Evolutionary conservation across 345 rosid genomes (phyloP), one percentile per base, ranked within the genome.

Genomic region (Heritiera littoralis): DNA sequence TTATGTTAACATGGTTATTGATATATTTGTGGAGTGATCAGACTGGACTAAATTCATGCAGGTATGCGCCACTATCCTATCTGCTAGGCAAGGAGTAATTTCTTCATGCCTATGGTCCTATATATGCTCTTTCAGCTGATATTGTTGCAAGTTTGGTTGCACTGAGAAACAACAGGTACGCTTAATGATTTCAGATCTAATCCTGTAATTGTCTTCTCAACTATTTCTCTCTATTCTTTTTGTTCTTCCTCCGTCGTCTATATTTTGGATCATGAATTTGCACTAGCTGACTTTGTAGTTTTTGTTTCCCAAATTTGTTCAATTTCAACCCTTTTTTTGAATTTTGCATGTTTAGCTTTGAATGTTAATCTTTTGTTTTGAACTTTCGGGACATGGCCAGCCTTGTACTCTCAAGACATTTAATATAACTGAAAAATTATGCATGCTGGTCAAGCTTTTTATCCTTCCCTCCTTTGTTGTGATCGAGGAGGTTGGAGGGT

Each of bases 21-120:
- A 67, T 43, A 45, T n/a, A 45, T 32, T 45, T 43, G 20, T 77
- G 28, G 28, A 23, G 28, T 23, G 11, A 56, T 59, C 10, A n/a
- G 35, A 70, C 10, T 48, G 32, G 41, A 40, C 58, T 69, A 14
- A 72, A 64, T 76, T 80, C 76, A 58, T 91, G 83, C 89, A 95
- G 98, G 98, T 92, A 89, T 81, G 98, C 93, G 74, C 98, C 98
- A 28, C 86, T 89, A 64, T 87, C 87, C 67, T 68, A 80, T 88
- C 64, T 95, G 85, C 89, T 95, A 23, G 98, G 98, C 65, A 88
- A 81, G 28, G 97, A 95, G 81, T 95, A 95, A 81, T 95, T 93
- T 85, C 90, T 92, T 66, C 98, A 95, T 88, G 98, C 98, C 30
- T 95, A 95, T 82, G 97, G 98, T 74, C 98, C 98, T 54, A 81